phyloP scores from a whole-genome alignment of 2,329 filamentous ascomycete species.

The Curvularia sp. region DNA sequence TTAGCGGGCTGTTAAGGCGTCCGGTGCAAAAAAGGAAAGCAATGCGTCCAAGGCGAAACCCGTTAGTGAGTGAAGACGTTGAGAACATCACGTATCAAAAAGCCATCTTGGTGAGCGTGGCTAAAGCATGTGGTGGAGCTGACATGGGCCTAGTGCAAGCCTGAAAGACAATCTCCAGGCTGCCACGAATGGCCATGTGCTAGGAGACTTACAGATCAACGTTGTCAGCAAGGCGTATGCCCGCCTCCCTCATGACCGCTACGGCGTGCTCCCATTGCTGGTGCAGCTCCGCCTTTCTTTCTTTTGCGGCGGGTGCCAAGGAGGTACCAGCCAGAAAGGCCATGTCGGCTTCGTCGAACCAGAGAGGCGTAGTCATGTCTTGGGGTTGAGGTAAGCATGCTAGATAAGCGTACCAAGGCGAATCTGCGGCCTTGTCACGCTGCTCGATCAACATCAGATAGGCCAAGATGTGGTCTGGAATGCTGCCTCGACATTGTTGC shows the following conservation, averaged over 20 bases:
- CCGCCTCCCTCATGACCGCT: slow-evolving; percentile 27
- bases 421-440: slow-evolving; percentile 30
- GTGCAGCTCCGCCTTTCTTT: slow-evolving; percentile 27
- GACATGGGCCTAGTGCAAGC: slow-evolving; percentile 1
- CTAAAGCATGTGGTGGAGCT: not conserved
- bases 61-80: not conserved
- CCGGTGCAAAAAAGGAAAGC: slow-evolving; percentile 1
- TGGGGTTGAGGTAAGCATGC: slow-evolving; percentile 41
- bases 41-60: not conserved
- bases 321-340: slow-evolving; percentile 47
- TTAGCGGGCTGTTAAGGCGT: slow-evolving; percentile 23
- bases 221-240: slow-evolving; percentile 23
- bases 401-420: slow-evolving; percentile 49
- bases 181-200: not conserved
- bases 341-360: slow-evolving; percentile 46
- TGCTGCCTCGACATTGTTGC: slow-evolving; percentile 30
- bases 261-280: slow-evolving; percentile 38
- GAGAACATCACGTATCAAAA: slow-evolving; percentile 6
- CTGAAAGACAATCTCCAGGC: not conserved
- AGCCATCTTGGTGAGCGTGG: not conserved
- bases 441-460: slow-evolving; percentile 50
- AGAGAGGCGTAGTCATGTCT: slow-evolving; percentile 48
- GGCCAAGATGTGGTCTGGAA: slow-evolving; percentile 45
- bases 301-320: slow-evolving; percentile 35
- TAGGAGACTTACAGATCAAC: slow-evolving; percentile 35